Evolutionary conservation across 139 green algal genomes (phyloP).

Genomic region (Closterium sp.): DNA sequence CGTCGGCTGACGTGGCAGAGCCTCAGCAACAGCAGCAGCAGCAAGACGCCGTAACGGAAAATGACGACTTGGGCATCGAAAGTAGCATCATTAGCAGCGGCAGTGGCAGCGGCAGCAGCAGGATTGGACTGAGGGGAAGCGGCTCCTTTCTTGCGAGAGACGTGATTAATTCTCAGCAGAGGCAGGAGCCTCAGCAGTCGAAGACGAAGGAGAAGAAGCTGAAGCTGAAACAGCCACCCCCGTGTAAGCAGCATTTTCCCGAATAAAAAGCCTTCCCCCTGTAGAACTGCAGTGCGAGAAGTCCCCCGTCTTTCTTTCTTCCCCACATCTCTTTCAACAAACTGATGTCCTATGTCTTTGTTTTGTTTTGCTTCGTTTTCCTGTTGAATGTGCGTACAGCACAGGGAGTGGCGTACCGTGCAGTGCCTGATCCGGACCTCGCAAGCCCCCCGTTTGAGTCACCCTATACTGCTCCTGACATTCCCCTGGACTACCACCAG

Average conservation of each 20-base stretch:
- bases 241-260: neutral
- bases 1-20: neutral
- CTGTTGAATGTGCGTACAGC: neutral
- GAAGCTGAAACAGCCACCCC: neutral
- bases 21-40: neutral
- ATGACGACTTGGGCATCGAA: neutral
- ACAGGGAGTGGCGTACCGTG: neutral
- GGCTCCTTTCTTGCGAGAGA: neutral
- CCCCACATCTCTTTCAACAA: neutral
- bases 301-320: too few relatives aligned
- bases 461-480: constrained; percentile 1
- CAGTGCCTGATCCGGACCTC: neutral
- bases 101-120: neutral
- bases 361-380: neutral
- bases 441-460: neutral
- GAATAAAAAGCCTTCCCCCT: too few relatives aligned
- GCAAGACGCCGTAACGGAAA: neutral
- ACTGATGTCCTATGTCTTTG: neutral
- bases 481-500: neutral
- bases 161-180: neutral
- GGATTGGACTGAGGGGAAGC: neutral
- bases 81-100: too few relatives aligned
- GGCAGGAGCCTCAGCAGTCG: neutral
- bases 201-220: neutral
- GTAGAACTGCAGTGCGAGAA: too few relatives aligned